phyloP scores from a whole-genome alignment of 345 rosid species.

The Aquilaria sinensis region DNA sequence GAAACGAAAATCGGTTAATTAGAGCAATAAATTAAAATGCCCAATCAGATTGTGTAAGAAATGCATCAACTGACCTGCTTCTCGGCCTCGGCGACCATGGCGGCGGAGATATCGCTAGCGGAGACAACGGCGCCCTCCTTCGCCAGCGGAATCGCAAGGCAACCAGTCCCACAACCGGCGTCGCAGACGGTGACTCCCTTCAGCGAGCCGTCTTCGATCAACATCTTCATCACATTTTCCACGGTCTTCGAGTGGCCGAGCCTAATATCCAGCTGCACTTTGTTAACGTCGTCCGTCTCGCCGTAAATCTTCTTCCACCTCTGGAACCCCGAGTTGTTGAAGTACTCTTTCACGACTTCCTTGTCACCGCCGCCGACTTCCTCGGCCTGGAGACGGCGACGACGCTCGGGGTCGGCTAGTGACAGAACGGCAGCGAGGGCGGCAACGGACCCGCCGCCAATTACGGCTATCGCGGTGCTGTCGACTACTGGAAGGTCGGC shows the following conservation, averaged over 20 bases:
- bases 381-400: slow-evolving; percentile 80
- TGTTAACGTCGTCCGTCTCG: slow-evolving; percentile 81
- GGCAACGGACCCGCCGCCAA: slow-evolving; percentile 86
- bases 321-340: slow-evolving; percentile 83
- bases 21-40: not conserved
- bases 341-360: slow-evolving; percentile 90
- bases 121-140: slow-evolving; percentile 82
- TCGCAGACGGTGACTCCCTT: slow-evolving; percentile 81
- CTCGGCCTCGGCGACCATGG: slow-evolving; percentile 92
- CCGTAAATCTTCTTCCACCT: slow-evolving; percentile 95
- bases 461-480: slow-evolving; percentile 55
- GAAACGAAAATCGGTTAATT: too few species aligned
- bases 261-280: slow-evolving; percentile 76
- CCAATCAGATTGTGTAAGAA: not conserved
- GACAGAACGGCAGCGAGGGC: slow-evolving; percentile 79
- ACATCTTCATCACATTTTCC: slow-evolving; percentile 66
- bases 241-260: slow-evolving; percentile 83
- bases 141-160: slow-evolving; percentile 71
- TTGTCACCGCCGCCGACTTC: slow-evolving; percentile 92
- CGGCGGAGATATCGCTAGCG: slow-evolving; percentile 88
- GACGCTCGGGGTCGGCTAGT: slow-evolving; percentile 67
- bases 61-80: slow-evolving; percentile 38
- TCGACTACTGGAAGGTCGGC: slow-evolving; percentile 41
- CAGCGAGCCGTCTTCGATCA: slow-evolving; percentile 66
- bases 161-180: slow-evolving; percentile 90